Conservation (phyloP, 768 basidiomycete species). For the Calocybe cyanea region DNA sequence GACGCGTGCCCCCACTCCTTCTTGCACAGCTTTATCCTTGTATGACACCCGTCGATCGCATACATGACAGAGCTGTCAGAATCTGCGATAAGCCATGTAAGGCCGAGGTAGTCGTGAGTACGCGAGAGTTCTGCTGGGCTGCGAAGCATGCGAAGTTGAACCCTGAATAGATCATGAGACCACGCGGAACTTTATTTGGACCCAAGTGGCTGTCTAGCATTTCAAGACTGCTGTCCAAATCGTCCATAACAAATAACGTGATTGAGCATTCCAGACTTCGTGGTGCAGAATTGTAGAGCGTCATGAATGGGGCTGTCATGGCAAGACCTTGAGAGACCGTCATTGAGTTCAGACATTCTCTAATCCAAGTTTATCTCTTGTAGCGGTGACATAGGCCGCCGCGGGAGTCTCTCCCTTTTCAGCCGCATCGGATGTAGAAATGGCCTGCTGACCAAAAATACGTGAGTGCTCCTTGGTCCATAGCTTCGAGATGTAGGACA, state of each 20-base stretch:
- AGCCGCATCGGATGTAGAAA: conserved; percentile 9
- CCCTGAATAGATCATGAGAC: conserved; percentile 9
- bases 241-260: conserved; percentile 13
- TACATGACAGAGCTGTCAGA: conserved; percentile 14
- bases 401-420: conserved; percentile 16
- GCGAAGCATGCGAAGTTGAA: conserved; percentile 12
- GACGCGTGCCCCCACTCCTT: conserved; percentile 8
- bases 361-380: conserved; percentile 21
- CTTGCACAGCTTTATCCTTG: conserved; percentile 19
- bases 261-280: conserved; percentile 11
- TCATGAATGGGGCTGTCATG: conserved; percentile 2
- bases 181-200: conserved; percentile 10
- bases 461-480: conserved; percentile 21
- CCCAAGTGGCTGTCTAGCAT: conserved; percentile 3
- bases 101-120: conserved; percentile 16
- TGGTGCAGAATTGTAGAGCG: conserved; percentile 1
- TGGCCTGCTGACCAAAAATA: conserved; percentile 4
- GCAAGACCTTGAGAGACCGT: conserved; percentile 8
- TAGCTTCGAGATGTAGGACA: conserved; percentile 41
- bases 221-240: conserved; percentile 6
- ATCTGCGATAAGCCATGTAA: conserved; percentile 17
- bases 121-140: conserved; percentile 4
- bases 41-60: conserved; percentile 12
- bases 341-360: conserved; percentile 13
- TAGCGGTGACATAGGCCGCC: conserved; percentile 11